phyloP scores from a whole-genome alignment of 176 grass and related monocot species.

The Saccharum officinarum region DNA sequence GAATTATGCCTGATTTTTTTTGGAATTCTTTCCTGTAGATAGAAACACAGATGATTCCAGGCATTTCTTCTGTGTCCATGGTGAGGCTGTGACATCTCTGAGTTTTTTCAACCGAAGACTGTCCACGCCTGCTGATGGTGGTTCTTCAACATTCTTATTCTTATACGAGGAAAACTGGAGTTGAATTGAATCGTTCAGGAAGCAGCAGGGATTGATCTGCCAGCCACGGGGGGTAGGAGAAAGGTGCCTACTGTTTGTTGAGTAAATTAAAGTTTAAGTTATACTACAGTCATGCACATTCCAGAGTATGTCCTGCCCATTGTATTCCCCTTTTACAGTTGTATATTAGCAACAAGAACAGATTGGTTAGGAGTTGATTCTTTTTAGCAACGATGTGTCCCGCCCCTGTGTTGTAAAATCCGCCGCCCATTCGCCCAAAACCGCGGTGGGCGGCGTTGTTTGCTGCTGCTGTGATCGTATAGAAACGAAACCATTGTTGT shows the following conservation, averaged over 20 bases:
- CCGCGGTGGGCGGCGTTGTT: background rate
- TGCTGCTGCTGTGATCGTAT: slow-evolving; percentile 7
- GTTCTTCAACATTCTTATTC: background rate
- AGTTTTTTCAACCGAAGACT: background rate
- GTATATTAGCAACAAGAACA: slow-evolving; percentile 28
- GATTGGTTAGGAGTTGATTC: slow-evolving; percentile 13
- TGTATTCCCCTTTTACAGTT: background rate
- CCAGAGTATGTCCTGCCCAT: slow-evolving; percentile 9
- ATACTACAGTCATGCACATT: slow-evolving; percentile 15
- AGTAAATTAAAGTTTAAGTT: slow-evolving; percentile 36
- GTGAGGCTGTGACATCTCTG: slow-evolving; percentile 12
- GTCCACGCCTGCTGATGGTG: background rate
- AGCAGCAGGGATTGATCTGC: background rate
- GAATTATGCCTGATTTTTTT: slow-evolving; percentile 1
- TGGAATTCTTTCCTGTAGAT: slow-evolving; percentile 53
- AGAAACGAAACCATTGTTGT: background rate
- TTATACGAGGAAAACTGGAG: background rate
- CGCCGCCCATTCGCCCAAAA: background rate
- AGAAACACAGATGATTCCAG: slow-evolving; percentile 28
- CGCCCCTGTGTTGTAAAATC: background rate
- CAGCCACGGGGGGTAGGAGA: background rate
- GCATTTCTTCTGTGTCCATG: background rate
- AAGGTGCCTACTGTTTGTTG: slow-evolving; percentile 19
- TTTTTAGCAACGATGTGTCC: slow-evolving; percentile 1
- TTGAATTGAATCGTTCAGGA: background rate